phyloP scores from a whole-genome alignment of 2,329 filamentous ascomycete genomes.

The Pseudocercospora macadamiae region DNA sequence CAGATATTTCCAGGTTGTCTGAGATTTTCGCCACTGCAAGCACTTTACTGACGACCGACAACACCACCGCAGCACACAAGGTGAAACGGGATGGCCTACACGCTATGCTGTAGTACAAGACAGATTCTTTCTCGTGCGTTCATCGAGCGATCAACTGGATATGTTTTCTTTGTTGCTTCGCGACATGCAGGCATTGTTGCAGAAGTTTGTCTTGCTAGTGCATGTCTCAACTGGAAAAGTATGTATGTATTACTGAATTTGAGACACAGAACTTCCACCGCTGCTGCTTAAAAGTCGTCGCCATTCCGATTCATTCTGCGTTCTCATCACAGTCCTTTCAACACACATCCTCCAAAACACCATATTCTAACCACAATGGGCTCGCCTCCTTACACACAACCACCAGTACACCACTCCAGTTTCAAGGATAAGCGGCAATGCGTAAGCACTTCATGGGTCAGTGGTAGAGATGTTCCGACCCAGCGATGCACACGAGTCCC shows the following conservation, averaged over 20 bases:
- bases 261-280: too few relatives aligned
- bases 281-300: too few relatives aligned
- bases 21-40: conserved; percentile 19
- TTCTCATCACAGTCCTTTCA: too few relatives aligned
- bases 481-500: background rate
- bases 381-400: background rate
- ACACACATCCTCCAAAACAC: too few relatives aligned
- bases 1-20: conserved; percentile 19
- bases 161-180: too few relatives aligned
- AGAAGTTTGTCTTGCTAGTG: background rate
- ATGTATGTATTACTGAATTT: too few relatives aligned
- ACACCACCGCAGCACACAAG: background rate
- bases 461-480: background rate
- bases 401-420: background rate
- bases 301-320: too few relatives aligned
- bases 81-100: background rate
- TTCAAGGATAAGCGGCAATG: background rate
- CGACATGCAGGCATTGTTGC: too few relatives aligned
- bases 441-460: background rate
- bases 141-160: too few relatives aligned
- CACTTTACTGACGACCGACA: conserved; percentile 17
- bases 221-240: too few relatives aligned
- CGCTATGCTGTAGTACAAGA: background rate
- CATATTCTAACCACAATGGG: background rate
- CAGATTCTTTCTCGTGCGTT: too few relatives aligned